These are phyloP conservation scores for Hypoxylon sp. DNA, from an alignment of 2,329 filamentous ascomycete species.

Conservation along the genomic window DNA sequence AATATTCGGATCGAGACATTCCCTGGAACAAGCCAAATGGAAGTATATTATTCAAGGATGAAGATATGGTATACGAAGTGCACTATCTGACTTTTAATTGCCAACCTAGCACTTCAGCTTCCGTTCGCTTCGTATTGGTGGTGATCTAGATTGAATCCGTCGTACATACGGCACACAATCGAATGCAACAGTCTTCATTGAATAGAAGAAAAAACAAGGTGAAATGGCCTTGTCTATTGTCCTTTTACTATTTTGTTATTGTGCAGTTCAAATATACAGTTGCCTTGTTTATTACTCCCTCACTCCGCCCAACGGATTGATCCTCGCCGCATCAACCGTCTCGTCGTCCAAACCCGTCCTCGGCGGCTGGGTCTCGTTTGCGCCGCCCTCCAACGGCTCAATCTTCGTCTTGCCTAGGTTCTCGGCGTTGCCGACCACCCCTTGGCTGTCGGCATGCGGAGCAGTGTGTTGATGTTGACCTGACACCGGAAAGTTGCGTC, in stretches of 20 bases:
- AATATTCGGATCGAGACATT: too few relatives aligned
- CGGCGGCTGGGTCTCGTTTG: slow-evolving; percentile 7
- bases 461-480: slow-evolving; percentile 30
- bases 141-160: background rate
- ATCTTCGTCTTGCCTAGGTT: slow-evolving; percentile 24
- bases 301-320: slow-evolving; percentile 22
- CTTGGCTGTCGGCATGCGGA: slow-evolving; percentile 28
- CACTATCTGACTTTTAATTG: too few relatives aligned
- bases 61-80: too few relatives aligned
- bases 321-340: slow-evolving; percentile 17
- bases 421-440: slow-evolving; percentile 24
- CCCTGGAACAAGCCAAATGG: too few relatives aligned
- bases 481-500: background rate
- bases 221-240: background rate
- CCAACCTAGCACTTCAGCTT: background rate
- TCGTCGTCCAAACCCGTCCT: slow-evolving; percentile 31
- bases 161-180: background rate
- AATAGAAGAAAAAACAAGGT: background rate
- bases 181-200: background rate
- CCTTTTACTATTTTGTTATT: background rate
- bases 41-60: too few relatives aligned
- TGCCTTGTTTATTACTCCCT: slow-evolving; percentile 4
- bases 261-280: background rate
- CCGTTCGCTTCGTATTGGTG: background rate
- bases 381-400: slow-evolving; percentile 8